Percentiles rank a stretch among this genome's conserved stretches.
phyloP scores from a whole-genome alignment of 108 stramenopile species.

The Pelagomonas calceolata region DNA sequence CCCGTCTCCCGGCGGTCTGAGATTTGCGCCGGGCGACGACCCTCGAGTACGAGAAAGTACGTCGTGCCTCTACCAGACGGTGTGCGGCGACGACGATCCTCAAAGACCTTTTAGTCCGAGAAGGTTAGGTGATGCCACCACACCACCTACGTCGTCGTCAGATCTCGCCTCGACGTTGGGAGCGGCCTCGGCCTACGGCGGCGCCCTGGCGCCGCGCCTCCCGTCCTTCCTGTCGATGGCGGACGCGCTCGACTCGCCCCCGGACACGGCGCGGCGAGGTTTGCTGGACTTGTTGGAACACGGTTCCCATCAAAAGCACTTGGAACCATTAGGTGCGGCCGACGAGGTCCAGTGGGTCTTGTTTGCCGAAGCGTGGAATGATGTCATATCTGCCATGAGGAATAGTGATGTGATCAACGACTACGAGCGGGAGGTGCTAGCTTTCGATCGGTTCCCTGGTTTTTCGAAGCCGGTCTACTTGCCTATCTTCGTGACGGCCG shows the following conservation, averaged over 20 bases:
- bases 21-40: no score
- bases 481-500: conserved; percentile 91
- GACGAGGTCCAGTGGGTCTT: conserved; percentile 65
- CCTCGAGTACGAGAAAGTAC: no score
- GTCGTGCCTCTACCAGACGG: neutral
- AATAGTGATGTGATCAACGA: conserved; percentile 72
- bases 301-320: neutral
- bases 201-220: neutral
- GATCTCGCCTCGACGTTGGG: neutral
- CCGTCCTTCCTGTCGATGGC: neutral
- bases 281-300: neutral
- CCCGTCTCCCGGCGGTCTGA: neutral
- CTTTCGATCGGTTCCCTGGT: conserved; percentile 83
- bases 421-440: conserved; percentile 75
- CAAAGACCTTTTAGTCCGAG: neutral
- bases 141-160: neutral
- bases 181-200: neutral
- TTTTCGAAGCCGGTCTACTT: conserved; percentile 90
- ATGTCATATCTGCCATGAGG: conserved; percentile 70
- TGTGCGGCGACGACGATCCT: neutral
- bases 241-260: neutral
- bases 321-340: neutral
- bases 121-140: neutral
- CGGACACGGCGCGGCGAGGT: neutral
- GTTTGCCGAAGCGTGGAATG: conserved; percentile 95